A percentile compares a stretch with the other conserved stretches of the same genome.
Conservation (phyloP, 2,329 filamentous ascomycete species). For the Phyllosticta citriasiana region DNA sequence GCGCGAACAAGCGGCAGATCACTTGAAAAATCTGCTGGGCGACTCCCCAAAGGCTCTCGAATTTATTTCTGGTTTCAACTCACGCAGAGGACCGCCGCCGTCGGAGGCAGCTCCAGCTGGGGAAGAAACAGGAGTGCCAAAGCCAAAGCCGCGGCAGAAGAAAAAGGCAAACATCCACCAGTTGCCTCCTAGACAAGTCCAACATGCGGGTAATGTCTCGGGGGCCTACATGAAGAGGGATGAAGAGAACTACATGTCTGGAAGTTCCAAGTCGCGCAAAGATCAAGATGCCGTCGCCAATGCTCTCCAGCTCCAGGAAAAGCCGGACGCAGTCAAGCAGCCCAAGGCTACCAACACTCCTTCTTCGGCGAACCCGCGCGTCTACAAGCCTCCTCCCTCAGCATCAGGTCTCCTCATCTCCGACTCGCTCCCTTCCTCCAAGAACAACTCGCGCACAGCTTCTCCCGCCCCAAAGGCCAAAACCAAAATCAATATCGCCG, state of each 20-base stretch:
- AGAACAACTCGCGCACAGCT: constrained; percentile 34
- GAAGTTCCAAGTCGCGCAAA: constrained; percentile 28
- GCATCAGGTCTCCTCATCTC: constrained; percentile 73
- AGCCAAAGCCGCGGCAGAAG: constrained; percentile 28
- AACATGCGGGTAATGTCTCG: constrained; percentile 52
- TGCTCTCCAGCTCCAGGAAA: constrained; percentile 40
- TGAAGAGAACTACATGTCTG: constrained; percentile 62
- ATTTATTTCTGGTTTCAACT: constrained; percentile 67
- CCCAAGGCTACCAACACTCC: constrained; percentile 13
- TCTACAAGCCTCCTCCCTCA: constrained; percentile 50
- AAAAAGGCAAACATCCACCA: constrained; percentile 27
- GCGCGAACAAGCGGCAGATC: constrained; percentile 66
- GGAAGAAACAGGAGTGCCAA: constrained; percentile 22
- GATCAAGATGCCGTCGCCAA: constrained; percentile 31
- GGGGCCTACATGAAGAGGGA: constrained; percentile 71
- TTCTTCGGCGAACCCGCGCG: constrained; percentile 28
- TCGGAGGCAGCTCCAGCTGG: background rate
- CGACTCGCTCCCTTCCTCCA: constrained; percentile 41
- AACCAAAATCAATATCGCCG: constrained; percentile 62
- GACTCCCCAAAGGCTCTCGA: constrained; percentile 67
- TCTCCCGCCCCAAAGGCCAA: constrained; percentile 38
- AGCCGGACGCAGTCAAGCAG: constrained; percentile 36
- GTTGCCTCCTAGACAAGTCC: constrained; percentile 32
- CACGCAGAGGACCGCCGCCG: constrained; percentile 39
- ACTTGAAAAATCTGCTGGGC: constrained; percentile 80